Evolutionary conservation across 495 filamentous ascomycete species (phyloP).

Genomic region (Aspergillus saccharolyticus): DNA sequence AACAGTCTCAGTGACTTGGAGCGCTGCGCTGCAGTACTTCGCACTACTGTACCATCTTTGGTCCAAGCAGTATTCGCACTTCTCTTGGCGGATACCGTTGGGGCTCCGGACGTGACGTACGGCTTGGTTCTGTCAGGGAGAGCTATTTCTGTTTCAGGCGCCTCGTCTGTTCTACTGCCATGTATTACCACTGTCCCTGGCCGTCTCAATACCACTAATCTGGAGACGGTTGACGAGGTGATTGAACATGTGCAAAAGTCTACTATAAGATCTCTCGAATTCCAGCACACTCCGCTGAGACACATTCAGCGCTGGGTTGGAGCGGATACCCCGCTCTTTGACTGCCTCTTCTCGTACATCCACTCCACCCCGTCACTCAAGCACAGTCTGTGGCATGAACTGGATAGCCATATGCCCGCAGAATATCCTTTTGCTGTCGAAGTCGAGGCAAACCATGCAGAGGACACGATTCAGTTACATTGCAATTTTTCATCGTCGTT

Average conservation of each 20-base stretch:
- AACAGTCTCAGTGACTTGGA: constrained; percentile 25
- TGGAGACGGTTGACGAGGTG: constrained; percentile 31
- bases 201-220: constrained; percentile 43
- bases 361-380: constrained; percentile 11
- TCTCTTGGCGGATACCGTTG: constrained; percentile 34
- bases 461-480: constrained; percentile 17
- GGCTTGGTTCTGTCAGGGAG: constrained; percentile 45
- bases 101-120: constrained; percentile 36
- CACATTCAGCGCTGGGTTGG: constrained; percentile 44
- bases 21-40: constrained; percentile 20
- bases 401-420: constrained; percentile 30
- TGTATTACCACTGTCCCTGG: constrained; percentile 87
- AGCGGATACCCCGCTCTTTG: constrained; percentile 38
- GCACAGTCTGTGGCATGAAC: constrained; percentile 24
- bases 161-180: constrained; percentile 71
- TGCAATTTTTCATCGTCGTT: constrained; percentile 23
- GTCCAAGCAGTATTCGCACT: constrained; percentile 42
- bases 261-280: constrained; percentile 38
- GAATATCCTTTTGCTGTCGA: constrained; percentile 34
- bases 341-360: constrained; percentile 37
- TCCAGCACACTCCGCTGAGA: constrained; percentile 41
- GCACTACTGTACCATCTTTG: constrained; percentile 28
- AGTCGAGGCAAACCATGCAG: constrained; percentile 22
- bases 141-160: constrained; percentile 45
- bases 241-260: constrained; percentile 33